These are phyloP conservation scores for Populus deltoides DNA, from an alignment of 345 rosid species.

Conservation along the genomic window DNA sequence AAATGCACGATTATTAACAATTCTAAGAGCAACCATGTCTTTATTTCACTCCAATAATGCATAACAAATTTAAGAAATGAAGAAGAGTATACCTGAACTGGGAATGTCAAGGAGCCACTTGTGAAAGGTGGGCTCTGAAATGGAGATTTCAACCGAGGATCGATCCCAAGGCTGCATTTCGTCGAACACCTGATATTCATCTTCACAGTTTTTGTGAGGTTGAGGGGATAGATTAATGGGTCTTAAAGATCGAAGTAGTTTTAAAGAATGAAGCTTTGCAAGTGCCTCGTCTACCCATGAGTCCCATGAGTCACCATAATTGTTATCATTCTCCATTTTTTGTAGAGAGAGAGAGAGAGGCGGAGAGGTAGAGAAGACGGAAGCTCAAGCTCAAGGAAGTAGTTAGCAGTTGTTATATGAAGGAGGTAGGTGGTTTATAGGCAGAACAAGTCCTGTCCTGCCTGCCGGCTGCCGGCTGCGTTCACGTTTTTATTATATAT, in stretches of 20 bases:
- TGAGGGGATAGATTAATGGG: conserved; percentile 55
- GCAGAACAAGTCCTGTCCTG: no score
- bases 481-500: no score
- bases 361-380: neutral
- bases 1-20: neutral
- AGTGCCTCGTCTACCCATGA: conserved; percentile 71
- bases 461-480: no score
- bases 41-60: neutral
- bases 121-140: conserved; percentile 59
- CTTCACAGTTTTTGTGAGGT: neutral
- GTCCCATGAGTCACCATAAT: conserved; percentile 48
- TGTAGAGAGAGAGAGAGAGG: neutral
- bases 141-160: conserved; percentile 58
- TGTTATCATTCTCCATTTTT: conserved; percentile 14
- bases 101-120: conserved; percentile 81
- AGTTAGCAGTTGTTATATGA: neutral
- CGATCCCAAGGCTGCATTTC: conserved; percentile 80
- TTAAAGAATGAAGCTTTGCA: conserved; percentile 54
- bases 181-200: conserved; percentile 63
- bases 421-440: no score
- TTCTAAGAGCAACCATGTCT: neutral
- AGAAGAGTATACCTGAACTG: conserved; percentile 51
- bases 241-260: conserved; percentile 72
- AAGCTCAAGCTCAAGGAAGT: neutral
- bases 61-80: neutral